Conservation (phyloP, 2,329 filamentous ascomycete genomes). For the Xylaria arbuscula region DNA sequence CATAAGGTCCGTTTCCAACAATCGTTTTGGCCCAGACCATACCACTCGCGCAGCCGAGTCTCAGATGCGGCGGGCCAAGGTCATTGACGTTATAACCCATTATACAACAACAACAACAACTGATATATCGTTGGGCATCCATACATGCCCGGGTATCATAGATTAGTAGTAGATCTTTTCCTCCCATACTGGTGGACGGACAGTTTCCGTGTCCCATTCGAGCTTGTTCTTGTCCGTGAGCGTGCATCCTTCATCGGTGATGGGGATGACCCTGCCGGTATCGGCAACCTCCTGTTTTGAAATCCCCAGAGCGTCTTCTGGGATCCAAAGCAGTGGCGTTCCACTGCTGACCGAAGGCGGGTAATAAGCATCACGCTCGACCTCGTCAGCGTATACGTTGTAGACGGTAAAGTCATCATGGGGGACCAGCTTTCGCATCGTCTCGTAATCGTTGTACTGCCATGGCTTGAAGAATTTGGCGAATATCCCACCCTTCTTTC, state of each 20-base stretch:
- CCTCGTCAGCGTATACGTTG: slow-evolving; percentile 69
- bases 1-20: slow-evolving; percentile 4
- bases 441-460: slow-evolving; percentile 76
- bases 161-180: slow-evolving; percentile 51
- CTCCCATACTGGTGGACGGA: slow-evolving; percentile 51
- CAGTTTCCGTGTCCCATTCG: slow-evolving; percentile 50
- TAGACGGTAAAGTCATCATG: slow-evolving; percentile 59
- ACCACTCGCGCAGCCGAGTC: neutral
- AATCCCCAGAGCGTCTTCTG: slow-evolving; percentile 78
- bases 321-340: slow-evolving; percentile 84
- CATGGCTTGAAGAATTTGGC: slow-evolving; percentile 81
- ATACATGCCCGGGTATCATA: neutral
- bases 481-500: slow-evolving; percentile 68
- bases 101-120: no score
- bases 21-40: neutral
- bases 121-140: neutral
- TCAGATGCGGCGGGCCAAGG: neutral
- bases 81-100: no score
- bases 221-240: slow-evolving; percentile 74
- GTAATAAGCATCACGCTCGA: slow-evolving; percentile 76
- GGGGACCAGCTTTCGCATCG: slow-evolving; percentile 76
- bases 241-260: slow-evolving; percentile 81
- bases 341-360: slow-evolving; percentile 74
- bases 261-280: slow-evolving; percentile 76
- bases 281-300: slow-evolving; percentile 81